Evolutionary conservation across 78 protist species (phyloP).

Genomic region (slime mould (Dictyostelium discoideum)): DNA sequence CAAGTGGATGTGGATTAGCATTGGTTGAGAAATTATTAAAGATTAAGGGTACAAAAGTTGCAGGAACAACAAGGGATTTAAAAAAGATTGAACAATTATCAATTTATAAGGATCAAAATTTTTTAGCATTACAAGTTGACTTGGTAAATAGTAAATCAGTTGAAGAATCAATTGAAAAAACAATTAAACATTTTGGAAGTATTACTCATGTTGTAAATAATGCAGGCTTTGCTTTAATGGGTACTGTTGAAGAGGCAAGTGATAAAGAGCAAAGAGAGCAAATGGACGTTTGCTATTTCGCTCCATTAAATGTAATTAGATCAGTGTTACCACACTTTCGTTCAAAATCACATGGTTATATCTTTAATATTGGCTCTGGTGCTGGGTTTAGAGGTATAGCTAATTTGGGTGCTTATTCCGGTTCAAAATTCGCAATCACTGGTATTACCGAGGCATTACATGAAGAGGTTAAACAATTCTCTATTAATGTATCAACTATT

Average conservation of each 20-base stretch:
- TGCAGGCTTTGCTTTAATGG: slow-evolving; percentile 4
- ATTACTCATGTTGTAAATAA: slow-evolving; percentile 28
- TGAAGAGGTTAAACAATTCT: slow-evolving; percentile 10
- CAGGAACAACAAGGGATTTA: slow-evolving; percentile 9
- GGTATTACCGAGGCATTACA: background rate
- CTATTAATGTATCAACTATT: slow-evolving; percentile 1
- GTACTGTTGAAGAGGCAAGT: background rate
- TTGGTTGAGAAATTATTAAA: background rate
- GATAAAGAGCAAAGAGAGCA: background rate
- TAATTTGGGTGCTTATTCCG: background rate
- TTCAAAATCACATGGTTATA: slow-evolving; percentile 6
- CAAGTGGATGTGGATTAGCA: slow-evolving; percentile 6
- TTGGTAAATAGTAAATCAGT: background rate
- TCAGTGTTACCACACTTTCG: slow-evolving; percentile 8
- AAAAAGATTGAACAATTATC: background rate
- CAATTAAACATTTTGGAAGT: slow-evolving; percentile 11
- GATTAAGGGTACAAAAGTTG: background rate
- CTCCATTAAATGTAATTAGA: slow-evolving; percentile 10
- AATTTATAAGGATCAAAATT: background rate
- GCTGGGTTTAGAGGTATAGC: background rate
- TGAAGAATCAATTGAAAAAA: background rate
- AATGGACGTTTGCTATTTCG: background rate
- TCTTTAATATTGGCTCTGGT: slow-evolving; percentile 14
- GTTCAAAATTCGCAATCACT: background rate
- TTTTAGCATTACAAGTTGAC: background rate